Evolutionary conservation across 1,139 yeast species (phyloP).

Genomic region (Williopsis jadinii): DNA sequence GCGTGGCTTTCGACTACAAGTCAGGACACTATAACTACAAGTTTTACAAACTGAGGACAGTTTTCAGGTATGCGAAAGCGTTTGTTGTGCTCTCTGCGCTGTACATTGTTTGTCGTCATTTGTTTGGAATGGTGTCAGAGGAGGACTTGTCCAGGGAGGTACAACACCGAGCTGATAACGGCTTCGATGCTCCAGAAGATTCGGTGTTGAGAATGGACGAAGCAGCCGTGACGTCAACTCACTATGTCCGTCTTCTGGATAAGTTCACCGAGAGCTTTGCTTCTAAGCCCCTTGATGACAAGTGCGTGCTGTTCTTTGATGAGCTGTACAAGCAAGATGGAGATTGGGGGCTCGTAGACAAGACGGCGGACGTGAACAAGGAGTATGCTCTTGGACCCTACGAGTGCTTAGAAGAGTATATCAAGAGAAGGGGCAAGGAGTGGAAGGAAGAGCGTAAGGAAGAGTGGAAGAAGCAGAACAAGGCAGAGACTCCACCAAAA

Average conservation of each 20-base stretch:
- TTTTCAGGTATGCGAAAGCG: too few species aligned
- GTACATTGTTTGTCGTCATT: too few species aligned
- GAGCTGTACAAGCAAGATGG: constrained; percentile 21
- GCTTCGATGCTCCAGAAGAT: too few species aligned
- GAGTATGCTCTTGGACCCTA: constrained; percentile 17
- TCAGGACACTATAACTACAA: too few species aligned
- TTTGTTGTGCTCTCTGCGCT: too few species aligned
- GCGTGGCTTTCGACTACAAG: too few species aligned
- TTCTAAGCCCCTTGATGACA: constrained; percentile 13
- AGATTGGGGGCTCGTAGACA: constrained; percentile 24
- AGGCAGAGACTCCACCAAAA: too few species aligned
- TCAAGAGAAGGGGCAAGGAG: constrained; percentile 14
- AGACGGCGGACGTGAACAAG: constrained; percentile 12
- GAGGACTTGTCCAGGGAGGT: too few species aligned
- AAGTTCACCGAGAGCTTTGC: constrained; percentile 15
- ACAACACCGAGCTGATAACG: too few species aligned
- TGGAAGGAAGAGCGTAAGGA: constrained; percentile 14
- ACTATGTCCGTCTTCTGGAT: constrained; percentile 15
- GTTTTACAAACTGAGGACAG: too few species aligned
- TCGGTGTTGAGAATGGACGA: too few species aligned
- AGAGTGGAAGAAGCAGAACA: constrained; percentile 13
- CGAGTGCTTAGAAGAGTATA: constrained; percentile 11
- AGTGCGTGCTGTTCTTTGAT: constrained; percentile 26
- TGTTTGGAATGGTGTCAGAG: too few species aligned
- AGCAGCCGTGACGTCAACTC: constrained; percentile 6